A percentile compares a stretch with the other conserved stretches of the same genome.
These are phyloP conservation scores for Lactarius sp. DNA, from an alignment of 768 basidiomycete genomes.

Conservation along the genomic window DNA sequence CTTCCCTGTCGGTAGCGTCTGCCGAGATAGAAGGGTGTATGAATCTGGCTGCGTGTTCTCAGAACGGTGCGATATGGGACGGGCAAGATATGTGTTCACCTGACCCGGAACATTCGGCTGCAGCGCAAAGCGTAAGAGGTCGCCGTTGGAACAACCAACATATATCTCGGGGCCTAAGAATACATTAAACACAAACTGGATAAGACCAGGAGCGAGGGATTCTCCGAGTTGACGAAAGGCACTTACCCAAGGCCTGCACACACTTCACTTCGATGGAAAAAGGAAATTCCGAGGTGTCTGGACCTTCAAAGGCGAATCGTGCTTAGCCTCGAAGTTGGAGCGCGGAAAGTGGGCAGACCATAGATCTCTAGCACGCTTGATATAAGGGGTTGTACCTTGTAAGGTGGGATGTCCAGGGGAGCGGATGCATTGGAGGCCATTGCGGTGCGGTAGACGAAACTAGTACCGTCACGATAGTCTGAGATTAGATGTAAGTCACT, in stretches of 20 bases:
- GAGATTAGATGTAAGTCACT: not conserved
- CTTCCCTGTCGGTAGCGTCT: constrained; percentile 56
- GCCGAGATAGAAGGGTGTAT: constrained; percentile 39
- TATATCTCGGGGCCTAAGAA: constrained; percentile 74
- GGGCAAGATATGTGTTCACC: constrained; percentile 18
- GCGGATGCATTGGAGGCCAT: constrained; percentile 40
- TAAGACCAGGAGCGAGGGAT: not conserved
- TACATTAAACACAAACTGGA: constrained; percentile 9
- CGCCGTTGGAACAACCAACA: constrained; percentile 80
- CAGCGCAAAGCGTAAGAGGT: constrained; percentile 73
- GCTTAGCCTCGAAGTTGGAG: not conserved
- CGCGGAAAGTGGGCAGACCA: constrained; percentile 17
- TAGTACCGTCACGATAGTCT: too few species aligned
- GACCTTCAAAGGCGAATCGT: constrained; percentile 25
- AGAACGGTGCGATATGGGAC: not conserved
- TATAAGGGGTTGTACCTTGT: constrained; percentile 49
- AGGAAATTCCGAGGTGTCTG: constrained; percentile 22
- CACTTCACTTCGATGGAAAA: constrained; percentile 26
- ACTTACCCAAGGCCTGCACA: constrained; percentile 31
- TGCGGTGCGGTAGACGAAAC: not conserved
- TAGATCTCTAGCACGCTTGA: constrained; percentile 31
- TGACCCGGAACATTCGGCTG: constrained; percentile 53
- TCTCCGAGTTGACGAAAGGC: not conserved
- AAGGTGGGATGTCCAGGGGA: constrained; percentile 56
- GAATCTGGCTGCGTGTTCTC: constrained; percentile 26